Base-by-base conservation (phyloP, 768 basidiomycete species). In the Floccularia luteovirens region DNA sequence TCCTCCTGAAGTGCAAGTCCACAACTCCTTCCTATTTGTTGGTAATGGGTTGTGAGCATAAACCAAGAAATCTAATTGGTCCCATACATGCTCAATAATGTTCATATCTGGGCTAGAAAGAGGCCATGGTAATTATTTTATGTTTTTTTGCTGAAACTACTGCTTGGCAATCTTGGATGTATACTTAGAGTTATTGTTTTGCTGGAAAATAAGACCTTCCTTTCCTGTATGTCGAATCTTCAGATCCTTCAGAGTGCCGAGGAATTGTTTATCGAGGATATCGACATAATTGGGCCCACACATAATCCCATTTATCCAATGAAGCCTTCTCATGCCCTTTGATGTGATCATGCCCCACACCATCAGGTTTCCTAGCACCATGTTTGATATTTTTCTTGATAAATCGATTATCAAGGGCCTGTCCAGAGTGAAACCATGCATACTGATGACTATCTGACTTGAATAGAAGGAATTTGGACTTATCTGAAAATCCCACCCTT, bases 151-250 rank as follows among this genome's bases (percentile, higher is more conserved):
- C 11, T 37, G 8, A 35, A 67, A 56, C 53, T 53, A 64, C 5
- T 39, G 22, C 13, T 32, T 44, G 4, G 55, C 56, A 3, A 47
- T 19, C 27, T 48, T 50, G 17, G 47, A 52, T 1, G 49, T 66
- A 45, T 66, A 59, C 44, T 64, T 64, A 8, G 53, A 58, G 45
- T 62, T 48, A 40, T 61, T 61, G 42, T 68, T 59, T 20, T 68
- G 60, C 38, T 58, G 51, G 38, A 61, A 63, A 43, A 54, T 46
- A 27, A 48, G 33, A 39, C 46, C 19, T n/a, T n/a, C n/a, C 27
- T n/a, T 12, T n/a, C 39, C 22, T 37, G 13, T 22, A 51, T 40
- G 1, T 43, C 24, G 24, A 47, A 48, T n/a, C n/a, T n/a, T n/a
- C n/a, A n/a, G n/a, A 36, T 57, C 36, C 1, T 41, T 2, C 11